A percentile compares a stretch with the other conserved stretches of the same genome.
phyloP scores from a whole-genome alignment of 306 rosid species.

The Fragaria nilgerrensis region DNA sequence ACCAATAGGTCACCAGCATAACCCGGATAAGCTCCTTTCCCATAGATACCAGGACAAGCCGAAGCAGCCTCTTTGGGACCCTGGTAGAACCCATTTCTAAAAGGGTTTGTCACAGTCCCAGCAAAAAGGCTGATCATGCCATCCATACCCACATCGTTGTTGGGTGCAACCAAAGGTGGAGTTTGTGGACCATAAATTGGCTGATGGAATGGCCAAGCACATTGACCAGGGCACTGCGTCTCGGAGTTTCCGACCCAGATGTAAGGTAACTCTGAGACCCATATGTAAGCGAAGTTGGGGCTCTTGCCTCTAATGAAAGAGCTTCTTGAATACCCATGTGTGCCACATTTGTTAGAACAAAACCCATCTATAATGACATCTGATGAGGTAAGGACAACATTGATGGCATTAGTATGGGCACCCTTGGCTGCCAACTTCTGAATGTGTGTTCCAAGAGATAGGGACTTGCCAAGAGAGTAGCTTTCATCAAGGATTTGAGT shows the following conservation, averaged over 20 bases:
- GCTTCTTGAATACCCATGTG: slow-evolving; percentile 34
- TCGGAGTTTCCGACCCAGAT: slow-evolving; percentile 49
- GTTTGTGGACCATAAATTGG: slow-evolving; percentile 68
- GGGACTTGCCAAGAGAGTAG: slow-evolving; percentile 48
- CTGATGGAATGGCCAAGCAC: slow-evolving; percentile 85
- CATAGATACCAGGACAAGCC: slow-evolving; percentile 60
- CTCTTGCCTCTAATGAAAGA: slow-evolving; percentile 24
- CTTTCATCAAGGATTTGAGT: slow-evolving; percentile 36
- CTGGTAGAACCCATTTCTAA: slow-evolving; percentile 63
- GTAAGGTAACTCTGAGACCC: slow-evolving; percentile 17
- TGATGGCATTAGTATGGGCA: slow-evolving; percentile 40
- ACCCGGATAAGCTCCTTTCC: slow-evolving; percentile 73
- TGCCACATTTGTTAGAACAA: slow-evolving; percentile 35
- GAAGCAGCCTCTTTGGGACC: slow-evolving; percentile 69
- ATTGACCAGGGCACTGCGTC: slow-evolving; percentile 68
- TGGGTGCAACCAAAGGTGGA: slow-evolving; percentile 53
- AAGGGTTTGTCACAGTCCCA: slow-evolving; percentile 63
- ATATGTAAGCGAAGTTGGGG: slow-evolving; percentile 43
- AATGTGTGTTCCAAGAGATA: slow-evolving; percentile 27
- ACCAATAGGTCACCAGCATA: slow-evolving; percentile 53
- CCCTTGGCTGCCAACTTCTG: slow-evolving; percentile 42
- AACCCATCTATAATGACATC: slow-evolving; percentile 34
- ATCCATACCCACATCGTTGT: slow-evolving; percentile 64
- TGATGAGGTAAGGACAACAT: slow-evolving; percentile 48
- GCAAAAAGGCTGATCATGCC: slow-evolving; percentile 67